These are phyloP conservation scores for Aspergillus brasiliensis DNA, from an alignment of 2,329 filamentous ascomycete species.

Conservation along the genomic window DNA sequence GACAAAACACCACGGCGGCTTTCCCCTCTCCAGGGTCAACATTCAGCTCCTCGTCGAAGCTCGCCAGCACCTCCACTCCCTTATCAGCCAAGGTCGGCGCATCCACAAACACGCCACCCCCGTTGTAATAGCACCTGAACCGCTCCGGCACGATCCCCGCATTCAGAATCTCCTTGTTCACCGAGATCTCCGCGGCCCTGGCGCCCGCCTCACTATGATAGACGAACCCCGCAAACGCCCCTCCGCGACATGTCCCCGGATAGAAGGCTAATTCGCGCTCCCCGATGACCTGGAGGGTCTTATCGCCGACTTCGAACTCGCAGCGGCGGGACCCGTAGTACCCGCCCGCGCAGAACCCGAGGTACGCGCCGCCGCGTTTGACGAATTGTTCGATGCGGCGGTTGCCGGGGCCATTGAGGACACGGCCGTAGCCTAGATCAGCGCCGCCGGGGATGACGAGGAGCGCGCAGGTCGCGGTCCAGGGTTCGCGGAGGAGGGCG, in stretches of 20 bases:
- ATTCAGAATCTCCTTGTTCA: slow-evolving; percentile 62
- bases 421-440: slow-evolving; percentile 88
- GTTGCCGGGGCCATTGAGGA: slow-evolving; percentile 86
- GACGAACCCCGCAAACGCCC: slow-evolving; percentile 85
- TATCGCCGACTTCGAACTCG: slow-evolving; percentile 89
- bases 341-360: slow-evolving; percentile 91
- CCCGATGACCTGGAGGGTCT: slow-evolving; percentile 80
- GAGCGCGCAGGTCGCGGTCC: slow-evolving; percentile 81
- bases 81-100: slow-evolving; percentile 62
- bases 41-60: slow-evolving; percentile 71
- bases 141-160: slow-evolving; percentile 57
- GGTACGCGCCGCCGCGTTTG: slow-evolving; percentile 77
- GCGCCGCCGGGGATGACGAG: slow-evolving; percentile 91
- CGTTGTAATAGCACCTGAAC: slow-evolving; percentile 87
- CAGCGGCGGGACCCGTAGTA: slow-evolving; percentile 83
- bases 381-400: slow-evolving; percentile 82
- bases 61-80: slow-evolving; percentile 79
- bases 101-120: slow-evolving; percentile 89
- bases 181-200: slow-evolving; percentile 67
- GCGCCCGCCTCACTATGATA: slow-evolving; percentile 88
- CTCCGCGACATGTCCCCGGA: slow-evolving; percentile 79
- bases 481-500: slow-evolving; percentile 85
- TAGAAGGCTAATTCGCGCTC: slow-evolving; percentile 85
- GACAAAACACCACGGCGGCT: slow-evolving; percentile 82
- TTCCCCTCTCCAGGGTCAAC: slow-evolving; percentile 73